phyloP scores from a whole-genome alignment of 345 rosid genomes.

The Camelina sativa region DNA sequence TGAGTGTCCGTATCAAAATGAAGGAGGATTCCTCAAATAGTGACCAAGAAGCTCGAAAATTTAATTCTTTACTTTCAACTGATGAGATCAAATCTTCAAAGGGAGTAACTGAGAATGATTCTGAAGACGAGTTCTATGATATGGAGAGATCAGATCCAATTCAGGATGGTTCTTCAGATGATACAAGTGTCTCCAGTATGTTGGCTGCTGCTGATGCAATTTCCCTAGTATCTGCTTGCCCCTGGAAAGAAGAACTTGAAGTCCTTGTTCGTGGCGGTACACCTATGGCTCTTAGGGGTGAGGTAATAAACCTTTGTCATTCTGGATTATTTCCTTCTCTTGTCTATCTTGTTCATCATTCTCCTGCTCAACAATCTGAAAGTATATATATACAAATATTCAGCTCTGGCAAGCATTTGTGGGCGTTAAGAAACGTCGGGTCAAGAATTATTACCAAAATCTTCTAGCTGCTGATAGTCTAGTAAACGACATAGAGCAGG shows the following conservation, averaged over 20 bases:
- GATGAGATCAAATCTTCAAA: slow-evolving; percentile 57
- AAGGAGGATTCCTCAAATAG: slow-evolving; percentile 49
- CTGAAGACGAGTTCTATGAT: slow-evolving; percentile 95
- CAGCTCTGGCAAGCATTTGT: slow-evolving; percentile 99
- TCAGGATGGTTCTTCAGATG: slow-evolving; percentile 59
- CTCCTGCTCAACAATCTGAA: slow-evolving; percentile 24
- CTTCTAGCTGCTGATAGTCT: slow-evolving; percentile 65
- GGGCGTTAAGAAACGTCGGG: slow-evolving; percentile 81
- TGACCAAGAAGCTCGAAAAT: slow-evolving; percentile 49
- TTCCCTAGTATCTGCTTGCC: slow-evolving; percentile 53
- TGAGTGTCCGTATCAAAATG: slow-evolving; percentile 74
- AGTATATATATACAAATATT: slow-evolving; percentile 43
- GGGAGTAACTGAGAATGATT: slow-evolving; percentile 77
- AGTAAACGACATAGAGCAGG: slow-evolving; percentile 52
- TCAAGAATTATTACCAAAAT: slow-evolving; percentile 77
- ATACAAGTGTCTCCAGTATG: slow-evolving; percentile 40
- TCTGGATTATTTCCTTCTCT: slow-evolving; percentile 4
- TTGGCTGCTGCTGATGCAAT: slow-evolving; percentile 43
- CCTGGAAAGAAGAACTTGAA: slow-evolving; percentile 94
- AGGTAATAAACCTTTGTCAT: slow-evolving; percentile 57
- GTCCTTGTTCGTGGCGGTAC: slow-evolving; percentile 97
- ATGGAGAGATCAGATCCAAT: slow-evolving; percentile 74
- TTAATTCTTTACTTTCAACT: slow-evolving; percentile 47
- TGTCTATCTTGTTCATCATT: slow-evolving; percentile 5
- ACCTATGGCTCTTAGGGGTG: slow-evolving; percentile 98